Base-by-base conservation (phyloP, 331 rosid genomes). In the Acacia concinna region DNA sequence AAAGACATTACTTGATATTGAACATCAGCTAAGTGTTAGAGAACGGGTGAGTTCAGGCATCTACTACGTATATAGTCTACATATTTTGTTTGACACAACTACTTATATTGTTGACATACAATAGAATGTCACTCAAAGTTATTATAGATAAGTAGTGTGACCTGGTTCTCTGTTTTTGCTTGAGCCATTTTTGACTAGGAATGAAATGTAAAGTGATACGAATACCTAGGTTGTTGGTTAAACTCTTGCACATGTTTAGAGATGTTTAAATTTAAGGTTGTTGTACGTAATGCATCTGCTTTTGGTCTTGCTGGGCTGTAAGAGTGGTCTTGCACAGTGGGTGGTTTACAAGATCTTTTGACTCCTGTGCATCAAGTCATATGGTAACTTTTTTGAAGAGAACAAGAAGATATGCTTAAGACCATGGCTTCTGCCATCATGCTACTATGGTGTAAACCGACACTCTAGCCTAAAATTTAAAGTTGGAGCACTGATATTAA, bases 11-110 rank as follows among this genome's bases (percentile, higher is more conserved):
- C 88, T 35, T 69, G 86, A 71, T 32, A 51, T 83, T 84, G 96
- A 96, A 81, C 81, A 80, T 75, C 88, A 91, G 67, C 93, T 96
- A 62, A 84, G 70, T 78, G 83, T 79, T 76, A 89, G 91, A 81
- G 98, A 96, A 91, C 90, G 65, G 49, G 99, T 91, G 85, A 82
- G 96, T 91, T 44, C 13, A 4, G 74, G 25, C 57, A 18, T 75
- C 69, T 67, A 38, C 56, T 75, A 47, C 30, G 80, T 71, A 17
- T 71, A 57, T 15, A 20, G 31, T 76, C 40, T 11, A 21, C 17
- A 54, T 76, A 1, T 37, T 37, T 0, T 37, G 6, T 6, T 37
- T 38, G 2, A 38, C n/a, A n/a, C n/a, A n/a, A n/a, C n/a, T n/a
- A n/a, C n/a, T n/a, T 75, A n/a, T 71, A 47, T 20, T 20, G 31